These are phyloP conservation scores for Scutellaria minor DNA, from an alignment of 257 asterid species.

Conservation along the genomic window DNA sequence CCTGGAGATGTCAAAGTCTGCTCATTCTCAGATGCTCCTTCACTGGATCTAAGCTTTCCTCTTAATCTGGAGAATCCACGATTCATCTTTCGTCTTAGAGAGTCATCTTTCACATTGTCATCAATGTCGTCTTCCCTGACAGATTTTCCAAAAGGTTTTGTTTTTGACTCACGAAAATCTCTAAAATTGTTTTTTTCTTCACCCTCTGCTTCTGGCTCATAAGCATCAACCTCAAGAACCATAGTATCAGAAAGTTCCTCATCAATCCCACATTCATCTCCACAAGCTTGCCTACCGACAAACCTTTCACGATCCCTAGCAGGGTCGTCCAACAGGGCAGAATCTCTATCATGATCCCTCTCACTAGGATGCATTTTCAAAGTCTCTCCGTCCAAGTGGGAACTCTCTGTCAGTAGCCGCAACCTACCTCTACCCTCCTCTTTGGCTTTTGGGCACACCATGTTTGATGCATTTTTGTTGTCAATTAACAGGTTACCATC, in stretches of 20 bases:
- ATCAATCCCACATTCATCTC: constrained; percentile 65
- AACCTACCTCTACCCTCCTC: constrained; percentile 77
- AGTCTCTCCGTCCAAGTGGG: constrained; percentile 54
- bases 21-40: constrained; percentile 70
- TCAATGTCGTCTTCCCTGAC: constrained; percentile 78
- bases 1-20: constrained; percentile 69
- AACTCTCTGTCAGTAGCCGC: constrained; percentile 58
- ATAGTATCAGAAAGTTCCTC: constrained; percentile 60
- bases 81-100: constrained; percentile 61
- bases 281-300: constrained; percentile 26
- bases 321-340: no score
- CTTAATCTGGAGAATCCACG: constrained; percentile 66
- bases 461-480: constrained; percentile 51
- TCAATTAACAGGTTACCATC: constrained; percentile 60
- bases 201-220: constrained; percentile 63
- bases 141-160: constrained; percentile 62
- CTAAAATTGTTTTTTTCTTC: constrained; percentile 58
- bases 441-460: constrained; percentile 52
- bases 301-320: no score
- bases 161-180: constrained; percentile 64
- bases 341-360: constrained; percentile 40
- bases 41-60: constrained; percentile 70
- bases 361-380: constrained; percentile 44
- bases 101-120: constrained; percentile 72
- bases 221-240: constrained; percentile 54